Evolutionary conservation across 164 flowering plant genomes (phyloP).

Genomic region (Nymphaea thermarum): DNA sequence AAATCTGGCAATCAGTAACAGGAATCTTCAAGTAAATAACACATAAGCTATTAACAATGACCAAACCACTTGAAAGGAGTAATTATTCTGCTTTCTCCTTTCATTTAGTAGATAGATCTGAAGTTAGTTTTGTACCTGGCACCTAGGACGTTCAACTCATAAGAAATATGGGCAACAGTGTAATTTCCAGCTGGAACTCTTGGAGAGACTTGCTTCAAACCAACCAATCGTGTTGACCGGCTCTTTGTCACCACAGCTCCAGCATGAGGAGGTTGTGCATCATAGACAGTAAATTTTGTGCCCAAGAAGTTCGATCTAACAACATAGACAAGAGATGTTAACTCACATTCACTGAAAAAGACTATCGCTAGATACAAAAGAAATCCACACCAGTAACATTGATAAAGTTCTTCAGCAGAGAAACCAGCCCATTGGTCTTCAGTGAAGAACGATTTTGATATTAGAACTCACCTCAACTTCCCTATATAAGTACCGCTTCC

Average conservation of each 20-base stretch:
- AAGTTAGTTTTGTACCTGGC: constrained; percentile 35
- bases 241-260: constrained; percentile 38
- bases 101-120: too few relatives aligned
- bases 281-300: constrained; percentile 78
- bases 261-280: constrained; percentile 70
- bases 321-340: constrained; percentile 3
- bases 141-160: constrained; percentile 68
- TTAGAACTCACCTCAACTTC: constrained; percentile 49
- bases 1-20: too few relatives aligned
- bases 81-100: too few relatives aligned
- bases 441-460: not conserved
- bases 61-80: too few relatives aligned
- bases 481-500: constrained; percentile 85
- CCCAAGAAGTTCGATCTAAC: constrained; percentile 91
- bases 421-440: not conserved
- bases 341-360: not conserved
- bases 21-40: too few relatives aligned
- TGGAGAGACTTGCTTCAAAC: constrained; percentile 55
- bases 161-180: constrained; percentile 52
- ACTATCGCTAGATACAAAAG: too few relatives aligned
- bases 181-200: constrained; percentile 57
- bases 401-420: not conserved
- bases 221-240: constrained; percentile 48
- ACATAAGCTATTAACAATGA: too few relatives aligned
- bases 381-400: too few relatives aligned